A percentile compares a stretch with the other conserved stretches of the same genome.
Conservation (phyloP, 2,329 filamentous ascomycete species). For the Fusarium sp. region DNA sequence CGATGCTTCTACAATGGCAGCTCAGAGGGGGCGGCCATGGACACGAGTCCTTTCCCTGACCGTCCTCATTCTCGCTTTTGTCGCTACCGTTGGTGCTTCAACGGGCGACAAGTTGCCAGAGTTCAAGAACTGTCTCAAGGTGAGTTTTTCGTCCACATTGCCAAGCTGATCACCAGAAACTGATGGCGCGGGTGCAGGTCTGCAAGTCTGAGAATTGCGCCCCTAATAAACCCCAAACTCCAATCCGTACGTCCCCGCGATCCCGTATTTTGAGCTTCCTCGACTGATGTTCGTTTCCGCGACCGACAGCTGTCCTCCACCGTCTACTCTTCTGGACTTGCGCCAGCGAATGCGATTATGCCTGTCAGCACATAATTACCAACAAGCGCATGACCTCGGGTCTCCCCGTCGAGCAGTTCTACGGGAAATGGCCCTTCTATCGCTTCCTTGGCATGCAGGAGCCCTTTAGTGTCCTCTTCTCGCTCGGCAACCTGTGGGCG, state of each 20-base stretch:
- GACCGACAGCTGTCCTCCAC: constrained; percentile 73
- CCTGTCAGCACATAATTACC: constrained; percentile 94
- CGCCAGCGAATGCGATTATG: constrained; percentile 94
- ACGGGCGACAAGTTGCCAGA: constrained; percentile 84
- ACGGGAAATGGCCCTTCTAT: constrained; percentile 98
- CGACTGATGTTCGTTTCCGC: constrained; percentile 31
- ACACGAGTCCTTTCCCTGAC: constrained; percentile 46
- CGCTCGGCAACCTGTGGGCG: constrained; percentile 86
- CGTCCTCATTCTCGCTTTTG: constrained; percentile 52
- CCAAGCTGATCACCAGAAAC: constrained; percentile 6
- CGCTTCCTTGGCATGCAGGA: constrained; percentile 93
- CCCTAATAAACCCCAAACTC: constrained; percentile 62
- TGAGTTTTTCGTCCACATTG: constrained; percentile 49
- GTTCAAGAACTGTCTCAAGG: constrained; percentile 85
- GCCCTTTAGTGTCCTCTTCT: constrained; percentile 92
- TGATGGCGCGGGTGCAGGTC: constrained; percentile 63
- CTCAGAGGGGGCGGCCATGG: constrained; percentile 47
- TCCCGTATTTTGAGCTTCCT: constrained; percentile 7
- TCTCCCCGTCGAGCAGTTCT: constrained; percentile 83
- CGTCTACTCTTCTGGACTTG: constrained; percentile 93
- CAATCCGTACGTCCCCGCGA: constrained; percentile 69
- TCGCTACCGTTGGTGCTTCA: constrained; percentile 68
- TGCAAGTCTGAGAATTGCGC: constrained; percentile 84
- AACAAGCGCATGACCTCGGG: constrained; percentile 69
- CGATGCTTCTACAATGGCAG: constrained; percentile 48